A percentile compares a stretch with the other conserved stretches of the same genome.
Evolutionary conservation across 2,329 filamentous ascomycete genomes (phyloP).

Genomic region (Microdochium bolleyi): DNA sequence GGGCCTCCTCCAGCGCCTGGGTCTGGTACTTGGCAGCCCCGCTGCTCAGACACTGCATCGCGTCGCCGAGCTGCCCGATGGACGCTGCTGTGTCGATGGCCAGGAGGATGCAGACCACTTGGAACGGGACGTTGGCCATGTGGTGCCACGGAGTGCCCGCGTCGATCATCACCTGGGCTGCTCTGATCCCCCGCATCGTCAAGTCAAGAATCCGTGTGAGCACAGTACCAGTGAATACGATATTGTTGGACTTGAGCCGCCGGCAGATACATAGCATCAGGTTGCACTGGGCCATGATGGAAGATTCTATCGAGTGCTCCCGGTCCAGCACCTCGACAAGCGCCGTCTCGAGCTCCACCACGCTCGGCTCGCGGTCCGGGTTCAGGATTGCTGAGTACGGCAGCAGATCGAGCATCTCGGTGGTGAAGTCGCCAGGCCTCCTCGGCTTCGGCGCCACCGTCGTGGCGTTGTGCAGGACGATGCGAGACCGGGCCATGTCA

Average conservation of each 20-base stretch:
- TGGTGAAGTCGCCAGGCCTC: slow-evolving; percentile 31
- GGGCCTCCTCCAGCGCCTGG: slow-evolving; percentile 40
- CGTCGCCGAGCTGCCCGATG: slow-evolving; percentile 37
- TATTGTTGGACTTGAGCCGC: slow-evolving; percentile 41
- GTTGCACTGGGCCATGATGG: slow-evolving; percentile 44
- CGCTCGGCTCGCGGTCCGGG: slow-evolving; percentile 33
- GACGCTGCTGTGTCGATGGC: slow-evolving; percentile 45
- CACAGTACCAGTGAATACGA: slow-evolving; percentile 30
- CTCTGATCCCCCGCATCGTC: slow-evolving; percentile 33
- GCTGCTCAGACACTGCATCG: slow-evolving; percentile 36
- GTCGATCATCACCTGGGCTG: slow-evolving; percentile 35
- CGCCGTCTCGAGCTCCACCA: slow-evolving; percentile 31
- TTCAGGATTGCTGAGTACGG: slow-evolving; percentile 46
- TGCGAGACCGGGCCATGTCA: slow-evolving; percentile 46
- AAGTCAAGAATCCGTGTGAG: slow-evolving; percentile 39
- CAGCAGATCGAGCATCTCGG: slow-evolving; percentile 42
- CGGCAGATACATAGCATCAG: slow-evolving; percentile 47
- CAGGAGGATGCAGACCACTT: slow-evolving; percentile 46
- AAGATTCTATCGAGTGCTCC: slow-evolving; percentile 28
- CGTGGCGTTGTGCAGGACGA: slow-evolving; percentile 36
- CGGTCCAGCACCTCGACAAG: slow-evolving; percentile 31
- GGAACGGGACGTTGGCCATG: slow-evolving; percentile 51
- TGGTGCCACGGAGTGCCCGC: slow-evolving; percentile 47
- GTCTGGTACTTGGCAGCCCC: slow-evolving; percentile 35
- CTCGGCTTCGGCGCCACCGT: slow-evolving; percentile 27